phyloP scores from a whole-genome alignment of 768 basidiomycete species.

The Panaeolus papilionaceus region DNA sequence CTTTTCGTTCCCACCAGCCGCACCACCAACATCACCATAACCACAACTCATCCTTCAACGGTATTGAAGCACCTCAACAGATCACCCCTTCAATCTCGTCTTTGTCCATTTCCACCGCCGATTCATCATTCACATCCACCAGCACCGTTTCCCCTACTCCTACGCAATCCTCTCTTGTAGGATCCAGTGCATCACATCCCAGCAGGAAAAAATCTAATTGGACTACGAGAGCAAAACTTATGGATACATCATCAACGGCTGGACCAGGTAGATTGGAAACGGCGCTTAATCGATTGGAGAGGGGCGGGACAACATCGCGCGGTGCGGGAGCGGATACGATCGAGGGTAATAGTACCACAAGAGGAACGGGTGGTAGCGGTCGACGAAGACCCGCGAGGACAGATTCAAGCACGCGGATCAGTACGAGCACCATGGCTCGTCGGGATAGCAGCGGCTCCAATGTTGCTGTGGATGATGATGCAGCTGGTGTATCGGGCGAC shows the following conservation, averaged over 20 bases:
- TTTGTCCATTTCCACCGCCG: background rate
- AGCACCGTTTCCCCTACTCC: background rate
- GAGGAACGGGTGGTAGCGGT: background rate
- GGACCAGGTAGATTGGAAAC: constrained; percentile 24
- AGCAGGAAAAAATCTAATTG: constrained; percentile 29
- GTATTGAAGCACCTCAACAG: background rate
- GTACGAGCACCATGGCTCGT: background rate
- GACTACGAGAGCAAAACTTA: constrained; percentile 40
- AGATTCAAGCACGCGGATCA: constrained; percentile 1
- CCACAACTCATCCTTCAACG: background rate
- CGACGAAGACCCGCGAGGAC: background rate
- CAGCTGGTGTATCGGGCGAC: background rate
- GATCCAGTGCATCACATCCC: background rate
- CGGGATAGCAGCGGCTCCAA: background rate
- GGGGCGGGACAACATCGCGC: background rate
- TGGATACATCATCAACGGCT: constrained; percentile 48
- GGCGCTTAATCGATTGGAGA: background rate
- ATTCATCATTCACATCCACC: background rate
- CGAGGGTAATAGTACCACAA: background rate
- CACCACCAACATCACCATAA: constrained; percentile 4
- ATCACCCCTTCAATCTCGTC: background rate
- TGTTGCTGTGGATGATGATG: background rate
- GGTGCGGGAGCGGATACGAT: background rate
- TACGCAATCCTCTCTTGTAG: background rate
- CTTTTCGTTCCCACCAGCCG: constrained; percentile 8